These are phyloP conservation scores for Candida germanica DNA, from an alignment of 805 yeast genomes.

Conservation along the genomic window DNA sequence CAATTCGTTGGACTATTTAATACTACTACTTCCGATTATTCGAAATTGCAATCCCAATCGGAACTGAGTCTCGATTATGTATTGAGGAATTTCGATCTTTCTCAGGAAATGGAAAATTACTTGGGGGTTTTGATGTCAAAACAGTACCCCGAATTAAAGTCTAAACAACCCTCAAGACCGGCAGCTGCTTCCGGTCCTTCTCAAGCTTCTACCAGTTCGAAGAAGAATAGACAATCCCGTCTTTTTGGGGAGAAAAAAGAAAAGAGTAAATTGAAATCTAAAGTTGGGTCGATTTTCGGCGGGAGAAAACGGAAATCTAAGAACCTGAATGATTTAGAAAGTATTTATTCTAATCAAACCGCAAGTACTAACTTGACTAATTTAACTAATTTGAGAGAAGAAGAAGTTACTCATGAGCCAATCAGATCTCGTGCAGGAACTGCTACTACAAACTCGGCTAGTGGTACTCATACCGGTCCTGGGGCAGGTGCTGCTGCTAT, in stretches of 20 bases:
- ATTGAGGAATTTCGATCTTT: conserved; percentile 43
- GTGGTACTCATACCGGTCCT: not conserved
- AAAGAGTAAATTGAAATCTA: conserved; percentile 51
- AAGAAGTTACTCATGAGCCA: conserved; percentile 5
- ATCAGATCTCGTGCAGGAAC: not conserved
- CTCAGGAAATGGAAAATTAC: conserved; percentile 36
- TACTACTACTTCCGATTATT: conserved; percentile 22
- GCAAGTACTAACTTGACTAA: conserved; percentile 17
- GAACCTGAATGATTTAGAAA: conserved; percentile 26
- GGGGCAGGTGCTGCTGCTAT: too few relatives aligned
- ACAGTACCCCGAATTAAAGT: conserved; percentile 15
- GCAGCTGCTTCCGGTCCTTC: not conserved
- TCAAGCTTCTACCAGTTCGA: conserved; percentile 1
- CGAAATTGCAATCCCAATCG: conserved; percentile 32
- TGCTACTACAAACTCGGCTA: not conserved
- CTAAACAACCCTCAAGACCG: not conserved
- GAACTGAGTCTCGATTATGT: conserved; percentile 67
- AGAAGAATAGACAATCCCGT: conserved; percentile 7
- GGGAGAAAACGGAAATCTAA: conserved; percentile 45
- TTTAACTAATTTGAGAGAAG: conserved; percentile 14
- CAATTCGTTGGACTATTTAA: conserved; percentile 61
- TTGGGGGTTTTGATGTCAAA: conserved; percentile 31
- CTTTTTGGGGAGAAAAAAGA: conserved; percentile 5
- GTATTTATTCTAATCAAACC: conserved; percentile 19
- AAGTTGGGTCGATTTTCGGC: conserved; percentile 73